Evolutionary conservation across 2,329 filamentous ascomycete genomes (phyloP), one percentile per base, ranked within the genome.

Genomic region (Botrytis porri): DNA sequence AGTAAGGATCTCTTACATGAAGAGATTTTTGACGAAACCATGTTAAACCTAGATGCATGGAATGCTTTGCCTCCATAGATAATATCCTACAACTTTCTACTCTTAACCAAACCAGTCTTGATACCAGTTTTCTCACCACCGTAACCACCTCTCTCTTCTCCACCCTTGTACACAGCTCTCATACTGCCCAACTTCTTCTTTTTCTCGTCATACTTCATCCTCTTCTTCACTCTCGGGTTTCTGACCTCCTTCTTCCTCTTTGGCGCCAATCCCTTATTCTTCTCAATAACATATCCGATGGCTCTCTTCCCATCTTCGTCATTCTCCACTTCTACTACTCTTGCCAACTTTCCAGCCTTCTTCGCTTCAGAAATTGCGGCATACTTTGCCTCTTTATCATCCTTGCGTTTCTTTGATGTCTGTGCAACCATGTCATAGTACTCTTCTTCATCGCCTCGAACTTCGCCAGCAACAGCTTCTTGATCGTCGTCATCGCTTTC

Each of bases 181-280:
- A 95, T 93, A 81, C 92, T 95, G 79, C 89, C 90, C 80, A 98
- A 84, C 87, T 98, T 98, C 93, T 98, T 98, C 88, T 95, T 92
- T 88, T 97, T 98, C 83, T 94, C 92, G 81, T 97, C 94, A 82
- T 90, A 99, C 89, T 94, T 94, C 89, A 94, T 94, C 83, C 94
- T 90, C 92, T 98, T 98, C 92, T 98, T 99, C 77, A 98, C 95
- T 82, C 96, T 88, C 51, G 96, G 95, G 84, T 99, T 99, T 76
- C 95, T 87, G 73, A 94, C 92, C 78, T 97, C 95, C 89, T 99
- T 98, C 87, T 92, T 97, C 76, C 95, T 88, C 83, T 92, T 92
- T 64, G 95, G 94, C 74, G 93, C 91, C 75, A 99, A 85, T 45
- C 96, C 96, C 88, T 98, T 98, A 84, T 99, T 99, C 89, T 98